Conservation (phyloP, 2,329 filamentous ascomycete genomes). For the Fusarium caatingaense region DNA sequence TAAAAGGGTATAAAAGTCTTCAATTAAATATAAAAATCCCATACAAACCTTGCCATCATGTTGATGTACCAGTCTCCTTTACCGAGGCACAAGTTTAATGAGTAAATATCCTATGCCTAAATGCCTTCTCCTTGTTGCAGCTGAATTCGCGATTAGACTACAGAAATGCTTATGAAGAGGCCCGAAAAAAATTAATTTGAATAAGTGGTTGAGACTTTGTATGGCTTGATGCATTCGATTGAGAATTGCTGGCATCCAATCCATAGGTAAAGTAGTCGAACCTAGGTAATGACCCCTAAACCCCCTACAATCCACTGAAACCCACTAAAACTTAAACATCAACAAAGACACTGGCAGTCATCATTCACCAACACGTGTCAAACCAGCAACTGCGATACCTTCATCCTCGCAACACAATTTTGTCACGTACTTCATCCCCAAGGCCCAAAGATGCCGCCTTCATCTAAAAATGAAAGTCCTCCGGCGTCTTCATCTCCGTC, state of each 20-base stretch:
- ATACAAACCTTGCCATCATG: not conserved
- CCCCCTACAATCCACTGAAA: slow-evolving; percentile 5
- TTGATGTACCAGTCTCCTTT: not conserved
- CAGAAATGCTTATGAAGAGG: not conserved
- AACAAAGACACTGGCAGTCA: not conserved
- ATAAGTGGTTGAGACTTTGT: not conserved
- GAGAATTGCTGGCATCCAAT: not conserved
- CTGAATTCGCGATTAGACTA: not conserved
- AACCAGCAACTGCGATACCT: slow-evolving; percentile 3
- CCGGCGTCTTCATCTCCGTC: slow-evolving; percentile 38
- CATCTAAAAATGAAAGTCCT: not conserved
- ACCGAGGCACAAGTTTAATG: not conserved
- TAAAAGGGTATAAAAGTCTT: slow-evolving; percentile 31
- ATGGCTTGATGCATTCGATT: not conserved
- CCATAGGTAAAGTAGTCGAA: not conserved
- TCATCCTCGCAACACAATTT: not conserved
- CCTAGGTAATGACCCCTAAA: not conserved
- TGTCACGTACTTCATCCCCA: not conserved
- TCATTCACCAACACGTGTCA: slow-evolving; percentile 33
- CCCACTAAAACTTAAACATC: slow-evolving; percentile 17
- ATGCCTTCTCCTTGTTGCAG: not conserved
- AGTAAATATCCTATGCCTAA: not conserved
- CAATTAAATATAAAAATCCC: slow-evolving; percentile 9
- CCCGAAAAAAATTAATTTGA: not conserved
- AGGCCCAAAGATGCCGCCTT: slow-evolving; percentile 10